Evolutionary conservation across 2,329 filamentous ascomycete genomes (phyloP).

Genomic region (Zymoseptoria pseudotritici): DNA sequence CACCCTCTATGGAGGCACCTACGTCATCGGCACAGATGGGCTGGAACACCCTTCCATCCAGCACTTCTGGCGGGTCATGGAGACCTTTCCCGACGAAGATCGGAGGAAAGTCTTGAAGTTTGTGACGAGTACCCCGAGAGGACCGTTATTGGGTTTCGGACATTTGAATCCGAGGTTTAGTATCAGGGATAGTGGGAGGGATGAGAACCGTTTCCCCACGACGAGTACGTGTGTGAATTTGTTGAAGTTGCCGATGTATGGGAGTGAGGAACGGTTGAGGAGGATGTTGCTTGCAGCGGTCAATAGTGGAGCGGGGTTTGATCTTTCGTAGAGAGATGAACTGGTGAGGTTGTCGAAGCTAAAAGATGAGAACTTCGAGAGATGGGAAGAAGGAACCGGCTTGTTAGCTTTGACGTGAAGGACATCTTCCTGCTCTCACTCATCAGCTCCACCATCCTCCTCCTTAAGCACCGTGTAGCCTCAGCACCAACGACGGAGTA

Average conservation of each 20-base stretch:
- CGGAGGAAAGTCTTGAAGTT: conserved; percentile 86
- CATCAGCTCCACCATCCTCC: no score
- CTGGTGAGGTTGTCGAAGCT: not conserved
- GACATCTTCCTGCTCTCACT: no score
- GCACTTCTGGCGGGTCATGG: conserved; percentile 89
- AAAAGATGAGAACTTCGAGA: not conserved
- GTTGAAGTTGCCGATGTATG: conserved; percentile 82
- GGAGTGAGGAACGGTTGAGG: conserved; percentile 55
- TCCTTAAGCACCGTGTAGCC: no score
- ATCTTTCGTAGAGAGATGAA: conserved; percentile 57
- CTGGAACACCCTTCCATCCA: conserved; percentile 77
- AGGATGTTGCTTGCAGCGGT: conserved; percentile 85
- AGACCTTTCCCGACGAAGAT: conserved; percentile 65
- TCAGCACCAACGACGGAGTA: no score
- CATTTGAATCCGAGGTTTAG: conserved; percentile 80
- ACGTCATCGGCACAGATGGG: conserved; percentile 80
- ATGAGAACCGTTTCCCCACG: conserved; percentile 74
- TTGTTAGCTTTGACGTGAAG: no score
- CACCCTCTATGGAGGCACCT: conserved; percentile 81
- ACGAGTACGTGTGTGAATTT: conserved; percentile 95
- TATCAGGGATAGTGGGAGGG: conserved; percentile 74
- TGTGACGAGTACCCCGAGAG: conserved; percentile 86
- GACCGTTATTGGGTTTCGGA: conserved; percentile 80
- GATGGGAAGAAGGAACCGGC: not conserved
- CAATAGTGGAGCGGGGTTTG: conserved; percentile 85